Percentiles rank a stretch among this genome's conserved stretches.
phyloP scores from a whole-genome alignment of 495 filamentous ascomycete genomes.

The Penicillium samsonianum region DNA sequence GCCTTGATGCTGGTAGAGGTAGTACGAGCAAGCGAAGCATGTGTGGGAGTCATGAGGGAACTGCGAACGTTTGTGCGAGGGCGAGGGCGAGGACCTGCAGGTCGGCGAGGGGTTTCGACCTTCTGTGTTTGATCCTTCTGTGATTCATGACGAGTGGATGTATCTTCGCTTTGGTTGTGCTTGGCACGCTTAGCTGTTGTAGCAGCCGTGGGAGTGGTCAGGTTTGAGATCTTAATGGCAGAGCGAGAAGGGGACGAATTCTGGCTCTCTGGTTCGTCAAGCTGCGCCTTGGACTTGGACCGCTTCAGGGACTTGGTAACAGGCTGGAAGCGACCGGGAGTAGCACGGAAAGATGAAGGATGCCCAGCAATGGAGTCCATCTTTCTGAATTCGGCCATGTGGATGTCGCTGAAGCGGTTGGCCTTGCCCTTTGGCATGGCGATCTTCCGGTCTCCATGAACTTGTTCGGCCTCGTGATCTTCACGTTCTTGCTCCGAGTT shows the following conservation, averaged over 20 bases:
- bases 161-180: conserved; percentile 58
- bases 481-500: conserved; percentile 46
- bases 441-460: conserved; percentile 63
- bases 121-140: conserved; percentile 27
- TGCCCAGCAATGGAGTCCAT: conserved; percentile 94
- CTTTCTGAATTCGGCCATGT: conserved; percentile 88
- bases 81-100: conserved; percentile 42
- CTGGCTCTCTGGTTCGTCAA: conserved; percentile 56
- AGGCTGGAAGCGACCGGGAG: conserved; percentile 57
- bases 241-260: conserved; percentile 39
- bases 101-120: conserved; percentile 41
- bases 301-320: conserved; percentile 65
- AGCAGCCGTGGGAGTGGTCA: conserved; percentile 22
- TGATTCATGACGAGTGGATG: conserved; percentile 48
- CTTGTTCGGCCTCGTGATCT: conserved; percentile 36
- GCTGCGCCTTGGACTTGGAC: conserved; percentile 70
- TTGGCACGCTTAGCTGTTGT: conserved; percentile 64
- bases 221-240: conserved; percentile 38
- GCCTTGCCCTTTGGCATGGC: conserved; percentile 75
- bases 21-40: conserved; percentile 69
- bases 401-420: conserved; percentile 74
- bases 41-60: conserved; percentile 75
- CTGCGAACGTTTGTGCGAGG: conserved; percentile 33
- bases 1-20: conserved; percentile 56
- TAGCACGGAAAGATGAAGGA: conserved; percentile 72